Evolutionary conservation across 208 protist genomes (phyloP).

Genomic region (Leptomonas pyrrhocoris): DNA sequence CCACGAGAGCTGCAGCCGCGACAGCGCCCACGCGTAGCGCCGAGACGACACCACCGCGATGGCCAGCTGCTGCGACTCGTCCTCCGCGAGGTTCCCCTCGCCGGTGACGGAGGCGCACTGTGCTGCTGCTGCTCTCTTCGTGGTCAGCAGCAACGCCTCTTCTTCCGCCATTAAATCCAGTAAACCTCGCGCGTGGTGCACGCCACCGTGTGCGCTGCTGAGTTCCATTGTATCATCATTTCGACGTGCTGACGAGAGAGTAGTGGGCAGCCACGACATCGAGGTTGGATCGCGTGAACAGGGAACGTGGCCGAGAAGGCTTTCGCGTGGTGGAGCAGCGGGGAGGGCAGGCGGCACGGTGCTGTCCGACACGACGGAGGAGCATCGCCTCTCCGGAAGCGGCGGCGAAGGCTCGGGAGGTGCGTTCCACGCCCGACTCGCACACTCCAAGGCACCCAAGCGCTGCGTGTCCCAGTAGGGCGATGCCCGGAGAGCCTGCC

Average conservation of each 20-base stretch:
- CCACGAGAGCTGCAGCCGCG: slow-evolving; percentile 16
- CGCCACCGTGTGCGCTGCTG: too few species aligned
- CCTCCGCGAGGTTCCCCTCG: neutral
- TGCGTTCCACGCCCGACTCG: slow-evolving; percentile 17
- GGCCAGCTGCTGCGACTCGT: neutral
- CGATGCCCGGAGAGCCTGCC: slow-evolving; percentile 21
- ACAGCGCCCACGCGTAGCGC: slow-evolving; percentile 25
- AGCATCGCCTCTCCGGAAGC: neutral
- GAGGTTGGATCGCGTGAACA: slow-evolving; percentile 15
- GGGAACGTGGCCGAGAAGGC: slow-evolving; percentile 25
- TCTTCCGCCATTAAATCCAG: slow-evolving; percentile 18
- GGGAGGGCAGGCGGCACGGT: neutral
- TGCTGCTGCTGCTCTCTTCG: too few species aligned
- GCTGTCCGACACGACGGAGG: neutral
- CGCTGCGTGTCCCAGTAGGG: slow-evolving; percentile 17
- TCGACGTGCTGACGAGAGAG: neutral
- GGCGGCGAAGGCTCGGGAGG: neutral
- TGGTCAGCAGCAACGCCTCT: slow-evolving; percentile 11
- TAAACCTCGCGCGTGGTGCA: neutral
- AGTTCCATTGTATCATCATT: too few species aligned
- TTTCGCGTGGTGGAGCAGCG: slow-evolving; percentile 6
- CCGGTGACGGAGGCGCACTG: neutral
- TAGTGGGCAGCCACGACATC: slow-evolving; percentile 19
- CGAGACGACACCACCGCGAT: slow-evolving; percentile 11
- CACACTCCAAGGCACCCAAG: slow-evolving; percentile 19